Evolutionary conservation across 1,284 basidiomycete species (phyloP), one percentile per base, ranked within the genome.

Genomic region (Sparassis latifolia): DNA sequence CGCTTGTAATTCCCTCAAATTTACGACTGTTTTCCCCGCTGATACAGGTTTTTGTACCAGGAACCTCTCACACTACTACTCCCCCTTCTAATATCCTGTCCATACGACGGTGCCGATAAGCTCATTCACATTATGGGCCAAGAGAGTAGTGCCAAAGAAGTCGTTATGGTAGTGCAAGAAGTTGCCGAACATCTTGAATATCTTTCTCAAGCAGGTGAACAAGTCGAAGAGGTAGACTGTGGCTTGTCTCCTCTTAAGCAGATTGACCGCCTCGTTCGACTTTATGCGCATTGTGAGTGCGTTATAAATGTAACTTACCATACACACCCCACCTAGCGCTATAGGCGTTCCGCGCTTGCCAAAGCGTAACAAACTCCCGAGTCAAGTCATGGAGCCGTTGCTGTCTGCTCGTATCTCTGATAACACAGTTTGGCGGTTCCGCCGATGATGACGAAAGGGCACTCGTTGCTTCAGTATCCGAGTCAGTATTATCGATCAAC

Each of bases 141-240:
- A 51, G 66, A 68, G 32, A 65, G 73, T 29, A 76, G 72, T 49
- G 69, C 82, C 0, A 86, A 83, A 57, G 86, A 89, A 60, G 66
- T 80, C 2, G 58, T 82, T 4, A 77, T 89, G 50, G 76, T 79
- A 1, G 61, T 73, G 5, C 81, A 86, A 59, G 86, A 86, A 62
- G 68, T 66, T 5, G 53, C 79, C 39, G 86, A 86, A 59, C 65
- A 63, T 12, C 51, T 86, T 4, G 59, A 66, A 30, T 56, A 52
- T 9, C 61, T 54, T 2, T 65, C 70, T 32, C 59, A 64, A 4
- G 64, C 66, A 0, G 68, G 71, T 6, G 63, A 68, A 10, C 62
- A 62, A 30, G 61, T 56, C 2, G 47, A 51, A 3, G 65, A 66
- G 4, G 55, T 58, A n/a, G 57, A 20, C 20, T 20, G 20, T 20